Evolutionary conservation across 257 asterid genomes (phyloP).

Genomic region (Lantana camara): DNA sequence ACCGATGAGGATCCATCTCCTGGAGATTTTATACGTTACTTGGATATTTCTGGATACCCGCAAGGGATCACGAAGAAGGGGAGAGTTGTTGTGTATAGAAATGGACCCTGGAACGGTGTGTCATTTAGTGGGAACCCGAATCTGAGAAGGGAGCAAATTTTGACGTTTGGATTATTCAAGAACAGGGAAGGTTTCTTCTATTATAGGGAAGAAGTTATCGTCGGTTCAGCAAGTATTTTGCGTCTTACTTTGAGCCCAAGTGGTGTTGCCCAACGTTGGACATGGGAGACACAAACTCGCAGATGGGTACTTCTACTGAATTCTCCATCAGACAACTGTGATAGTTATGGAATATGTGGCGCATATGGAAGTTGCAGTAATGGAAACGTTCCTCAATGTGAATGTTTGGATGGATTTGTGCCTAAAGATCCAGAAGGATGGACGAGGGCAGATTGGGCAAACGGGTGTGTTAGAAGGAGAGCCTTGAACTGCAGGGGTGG

Average conservation of each 20-base stretch:
- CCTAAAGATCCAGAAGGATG: conserved; percentile 25
- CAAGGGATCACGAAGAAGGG: conserved; percentile 18
- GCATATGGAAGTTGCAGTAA: conserved; percentile 36
- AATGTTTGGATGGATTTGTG: conserved; percentile 41
- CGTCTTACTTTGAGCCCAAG: conserved; percentile 11
- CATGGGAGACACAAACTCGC: conserved; percentile 28
- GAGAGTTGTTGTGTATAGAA: neutral
- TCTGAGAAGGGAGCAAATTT: no score
- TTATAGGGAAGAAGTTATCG: neutral
- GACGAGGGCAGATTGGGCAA: conserved; percentile 27
- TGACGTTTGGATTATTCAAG: no score
- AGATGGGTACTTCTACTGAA: conserved; percentile 31
- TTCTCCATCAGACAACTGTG: conserved; percentile 39
- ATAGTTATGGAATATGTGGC: conserved; percentile 43
- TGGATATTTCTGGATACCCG: conserved; percentile 31
- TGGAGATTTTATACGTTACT: conserved; percentile 19
- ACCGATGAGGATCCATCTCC: conserved; percentile 39
- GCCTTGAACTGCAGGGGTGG: conserved; percentile 26
- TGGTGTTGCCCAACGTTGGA: conserved; percentile 29
- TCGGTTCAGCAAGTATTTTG: conserved; percentile 9
- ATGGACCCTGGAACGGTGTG: conserved; percentile 38
- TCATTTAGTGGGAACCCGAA: no score
- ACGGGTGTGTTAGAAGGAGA: conserved; percentile 34
- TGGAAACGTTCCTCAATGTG: conserved; percentile 32
- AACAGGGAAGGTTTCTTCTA: no score